Evolutionary conservation across 441 rosid genomes (phyloP).

Genomic region (Metrosideros polymorpha): DNA sequence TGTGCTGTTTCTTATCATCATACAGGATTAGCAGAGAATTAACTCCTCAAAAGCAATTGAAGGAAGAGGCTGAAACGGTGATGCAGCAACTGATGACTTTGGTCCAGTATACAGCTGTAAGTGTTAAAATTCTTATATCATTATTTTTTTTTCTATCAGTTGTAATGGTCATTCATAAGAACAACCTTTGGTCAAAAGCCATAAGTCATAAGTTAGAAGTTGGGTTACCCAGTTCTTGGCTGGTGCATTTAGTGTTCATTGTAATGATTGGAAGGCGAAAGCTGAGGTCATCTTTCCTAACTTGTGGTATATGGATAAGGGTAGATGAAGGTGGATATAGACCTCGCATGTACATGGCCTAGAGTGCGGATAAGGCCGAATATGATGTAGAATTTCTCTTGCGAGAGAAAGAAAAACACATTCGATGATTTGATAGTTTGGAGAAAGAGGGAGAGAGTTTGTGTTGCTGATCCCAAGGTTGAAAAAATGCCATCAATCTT

Average conservation of each 20-base stretch:
- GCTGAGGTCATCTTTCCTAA: not conserved
- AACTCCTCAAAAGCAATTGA: slow-evolving; percentile 64
- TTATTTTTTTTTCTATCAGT: not conserved
- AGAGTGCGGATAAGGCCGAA: not conserved
- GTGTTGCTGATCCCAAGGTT: not conserved
- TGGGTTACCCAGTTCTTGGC: not conserved
- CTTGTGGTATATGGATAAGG: not conserved
- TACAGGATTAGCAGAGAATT: slow-evolving; percentile 53
- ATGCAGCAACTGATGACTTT: slow-evolving; percentile 72
- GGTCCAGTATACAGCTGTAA: slow-evolving; percentile 90
- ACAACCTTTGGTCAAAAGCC: not conserved
- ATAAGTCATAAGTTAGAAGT: not conserved
- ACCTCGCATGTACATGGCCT: not conserved
- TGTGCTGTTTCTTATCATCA: not conserved
- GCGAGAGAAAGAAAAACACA: not conserved
- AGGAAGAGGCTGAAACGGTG: slow-evolving; percentile 66
- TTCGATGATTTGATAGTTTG: not conserved
- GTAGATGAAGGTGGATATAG: not conserved
- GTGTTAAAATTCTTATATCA: slow-evolving; percentile 12
- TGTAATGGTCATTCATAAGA: not conserved
- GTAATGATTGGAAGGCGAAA: not conserved
- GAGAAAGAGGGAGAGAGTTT: not conserved
- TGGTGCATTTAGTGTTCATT: not conserved
- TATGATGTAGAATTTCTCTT: not conserved
- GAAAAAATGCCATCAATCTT: not conserved